Conservation (phyloP, 495 filamentous ascomycete species). For the Aspergillus hancockii region DNA sequence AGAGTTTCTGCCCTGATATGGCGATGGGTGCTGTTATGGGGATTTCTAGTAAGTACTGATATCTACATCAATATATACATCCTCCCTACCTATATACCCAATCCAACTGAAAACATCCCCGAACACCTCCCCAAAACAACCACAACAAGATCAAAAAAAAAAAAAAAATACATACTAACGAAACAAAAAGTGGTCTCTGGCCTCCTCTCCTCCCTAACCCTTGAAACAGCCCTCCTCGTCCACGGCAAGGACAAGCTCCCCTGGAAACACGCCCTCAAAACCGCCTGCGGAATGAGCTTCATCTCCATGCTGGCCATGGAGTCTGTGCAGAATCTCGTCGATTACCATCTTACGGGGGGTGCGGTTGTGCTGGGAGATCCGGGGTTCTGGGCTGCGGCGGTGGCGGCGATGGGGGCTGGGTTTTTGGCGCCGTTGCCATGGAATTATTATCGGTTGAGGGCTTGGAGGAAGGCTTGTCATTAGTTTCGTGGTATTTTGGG, state of each 20-base stretch:
- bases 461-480: slow-evolving; percentile 45
- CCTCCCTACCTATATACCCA: not conserved
- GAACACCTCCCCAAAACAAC: too few relatives aligned
- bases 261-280: slow-evolving; percentile 36
- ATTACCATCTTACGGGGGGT: slow-evolving; percentile 49
- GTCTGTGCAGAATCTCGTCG: slow-evolving; percentile 43
- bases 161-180: not conserved
- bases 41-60: slow-evolving; percentile 14
- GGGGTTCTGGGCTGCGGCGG: slow-evolving; percentile 37
- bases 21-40: slow-evolving; percentile 43
- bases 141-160: too few relatives aligned
- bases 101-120: too few relatives aligned
- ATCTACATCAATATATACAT: not conserved
- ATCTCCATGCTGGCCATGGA: slow-evolving; percentile 51
- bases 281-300: slow-evolving; percentile 47
- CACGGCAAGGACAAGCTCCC: slow-evolving; percentile 41
- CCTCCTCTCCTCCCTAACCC: slow-evolving; percentile 23
- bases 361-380: slow-evolving; percentile 37
- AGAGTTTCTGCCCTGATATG: slow-evolving; percentile 38
- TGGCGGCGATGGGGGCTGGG: slow-evolving; percentile 39
- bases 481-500: slow-evolving; percentile 16
- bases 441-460: slow-evolving; percentile 45
- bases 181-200: slow-evolving; percentile 40
- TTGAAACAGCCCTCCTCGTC: slow-evolving; percentile 37
- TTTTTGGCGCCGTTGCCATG: slow-evolving; percentile 49